Evolutionary conservation across 2,329 filamentous ascomycete species (phyloP).

Genomic region (Nigrospora oryzae): DNA sequence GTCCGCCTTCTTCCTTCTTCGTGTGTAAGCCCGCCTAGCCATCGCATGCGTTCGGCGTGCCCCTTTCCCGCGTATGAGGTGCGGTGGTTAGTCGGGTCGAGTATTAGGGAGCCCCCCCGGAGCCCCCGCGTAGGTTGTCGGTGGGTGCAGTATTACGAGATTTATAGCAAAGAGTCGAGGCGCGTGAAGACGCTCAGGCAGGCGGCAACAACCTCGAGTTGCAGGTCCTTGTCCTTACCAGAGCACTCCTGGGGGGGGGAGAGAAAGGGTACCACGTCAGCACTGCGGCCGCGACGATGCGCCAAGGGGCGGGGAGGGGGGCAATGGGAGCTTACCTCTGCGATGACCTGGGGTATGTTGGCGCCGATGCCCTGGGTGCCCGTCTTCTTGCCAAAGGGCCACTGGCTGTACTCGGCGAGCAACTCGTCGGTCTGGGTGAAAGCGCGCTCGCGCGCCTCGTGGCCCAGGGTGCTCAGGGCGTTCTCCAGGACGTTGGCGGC

Average conservation of each 20-base stretch:
- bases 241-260: constrained; percentile 36
- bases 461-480: constrained; percentile 84
- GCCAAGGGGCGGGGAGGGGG: too few species aligned
- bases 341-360: constrained; percentile 80
- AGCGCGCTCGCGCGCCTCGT: constrained; percentile 87
- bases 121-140: too few species aligned
- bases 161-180: constrained; percentile 86
- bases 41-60: too few species aligned
- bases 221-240: constrained; percentile 87
- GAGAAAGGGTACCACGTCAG: neutral
- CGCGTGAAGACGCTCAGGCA: constrained; percentile 96
- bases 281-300: too few species aligned
- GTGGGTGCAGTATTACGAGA: too few species aligned
- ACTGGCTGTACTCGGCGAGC: constrained; percentile 93
- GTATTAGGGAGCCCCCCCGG: too few species aligned
- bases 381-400: constrained; percentile 85
- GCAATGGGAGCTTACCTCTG: constrained; percentile 46
- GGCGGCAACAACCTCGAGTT: constrained; percentile 93
- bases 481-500: constrained; percentile 98
- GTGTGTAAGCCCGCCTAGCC: too few species aligned
- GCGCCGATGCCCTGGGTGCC: constrained; percentile 76
- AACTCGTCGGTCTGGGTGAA: constrained; percentile 97
- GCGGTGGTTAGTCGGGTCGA: too few species aligned
- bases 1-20: too few species aligned
- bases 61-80: too few species aligned